Percentiles rank a stretch among this genome's conserved stretches.
phyloP scores from a whole-genome alignment of 345 rosid genomes.

The Anastatica hierochuntica region DNA sequence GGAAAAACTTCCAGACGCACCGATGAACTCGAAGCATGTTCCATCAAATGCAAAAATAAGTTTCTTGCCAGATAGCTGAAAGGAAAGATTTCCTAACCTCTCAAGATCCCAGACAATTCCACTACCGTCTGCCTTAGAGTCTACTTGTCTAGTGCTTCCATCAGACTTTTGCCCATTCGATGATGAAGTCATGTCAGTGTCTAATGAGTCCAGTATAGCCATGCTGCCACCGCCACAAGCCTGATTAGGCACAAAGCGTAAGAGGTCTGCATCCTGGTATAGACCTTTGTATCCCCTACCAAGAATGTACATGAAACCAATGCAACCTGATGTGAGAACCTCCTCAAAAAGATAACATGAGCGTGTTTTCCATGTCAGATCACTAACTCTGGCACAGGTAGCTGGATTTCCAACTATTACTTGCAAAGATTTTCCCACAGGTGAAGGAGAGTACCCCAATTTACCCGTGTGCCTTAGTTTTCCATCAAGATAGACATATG shows the following conservation, averaged over 20 bases:
- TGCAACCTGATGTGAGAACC: conserved; percentile 80
- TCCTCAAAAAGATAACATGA: conserved; percentile 95
- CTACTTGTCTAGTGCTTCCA: conserved; percentile 47
- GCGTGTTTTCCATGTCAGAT: conserved; percentile 76
- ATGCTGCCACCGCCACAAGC: conserved; percentile 96
- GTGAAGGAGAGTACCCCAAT: conserved; percentile 90
- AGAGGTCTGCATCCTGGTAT: conserved; percentile 80
- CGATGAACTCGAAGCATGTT: conserved; percentile 60
- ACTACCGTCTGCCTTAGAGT: conserved; percentile 72
- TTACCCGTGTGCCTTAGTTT: conserved; percentile 82
- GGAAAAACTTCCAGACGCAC: conserved; percentile 53
- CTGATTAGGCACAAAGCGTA: conserved; percentile 85
- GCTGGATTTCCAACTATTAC: conserved; percentile 75
- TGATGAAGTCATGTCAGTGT: conserved; percentile 51
- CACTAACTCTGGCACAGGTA: conserved; percentile 56
- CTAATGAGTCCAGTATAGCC: conserved; percentile 83
- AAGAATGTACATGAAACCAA: conserved; percentile 87
- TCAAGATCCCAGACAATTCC: conserved; percentile 94
- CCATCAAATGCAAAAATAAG: conserved; percentile 97
- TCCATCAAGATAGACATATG: conserved; percentile 83
- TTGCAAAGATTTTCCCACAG: conserved; percentile 75
- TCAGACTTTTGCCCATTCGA: conserved; percentile 50
- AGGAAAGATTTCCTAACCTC: conserved; percentile 63
- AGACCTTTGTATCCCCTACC: conserved; percentile 93
- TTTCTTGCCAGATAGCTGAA: conserved; percentile 84